Evolutionary conservation across 148 eudicot genomes (phyloP).

Genomic region (Arctostaphylos glauca): DNA sequence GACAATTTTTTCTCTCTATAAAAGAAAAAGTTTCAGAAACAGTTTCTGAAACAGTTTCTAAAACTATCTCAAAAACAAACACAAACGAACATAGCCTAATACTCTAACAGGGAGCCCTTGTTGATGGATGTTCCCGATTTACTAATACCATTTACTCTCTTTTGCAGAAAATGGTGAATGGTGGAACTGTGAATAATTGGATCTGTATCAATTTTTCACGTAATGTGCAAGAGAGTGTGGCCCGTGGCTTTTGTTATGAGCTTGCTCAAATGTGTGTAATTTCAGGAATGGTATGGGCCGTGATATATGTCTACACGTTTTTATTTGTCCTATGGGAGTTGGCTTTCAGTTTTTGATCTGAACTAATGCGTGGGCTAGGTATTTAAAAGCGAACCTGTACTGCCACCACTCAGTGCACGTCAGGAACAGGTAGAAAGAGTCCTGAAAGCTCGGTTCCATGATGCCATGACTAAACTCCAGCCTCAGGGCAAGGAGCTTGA

Average conservation of each 20-base stretch:
- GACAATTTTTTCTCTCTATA: too few species aligned
- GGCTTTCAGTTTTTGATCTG: background rate
- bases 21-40: too few species aligned
- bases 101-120: background rate
- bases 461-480: slow-evolving; percentile 54
- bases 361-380: slow-evolving; percentile 27
- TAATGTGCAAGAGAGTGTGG: slow-evolving; percentile 55
- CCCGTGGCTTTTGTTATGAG: slow-evolving; percentile 60
- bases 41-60: too few species aligned
- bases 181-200: slow-evolving; percentile 68
- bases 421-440: slow-evolving; percentile 76
- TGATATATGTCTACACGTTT: background rate
- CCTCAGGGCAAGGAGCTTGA: slow-evolving; percentile 54
- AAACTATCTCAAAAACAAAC: too few species aligned
- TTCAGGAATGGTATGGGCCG: slow-evolving; percentile 67
- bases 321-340: background rate
- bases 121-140: background rate
- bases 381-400: slow-evolving; percentile 59
- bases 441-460: slow-evolving; percentile 52
- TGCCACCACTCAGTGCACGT: slow-evolving; percentile 46
- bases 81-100: too few species aligned
- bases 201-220: slow-evolving; percentile 74
- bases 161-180: slow-evolving; percentile 83
- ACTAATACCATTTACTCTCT: background rate
- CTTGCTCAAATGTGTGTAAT: slow-evolving; percentile 72